phyloP scores from a whole-genome alignment of 768 basidiomycete species.

The Tricholoma furcatifolium region DNA sequence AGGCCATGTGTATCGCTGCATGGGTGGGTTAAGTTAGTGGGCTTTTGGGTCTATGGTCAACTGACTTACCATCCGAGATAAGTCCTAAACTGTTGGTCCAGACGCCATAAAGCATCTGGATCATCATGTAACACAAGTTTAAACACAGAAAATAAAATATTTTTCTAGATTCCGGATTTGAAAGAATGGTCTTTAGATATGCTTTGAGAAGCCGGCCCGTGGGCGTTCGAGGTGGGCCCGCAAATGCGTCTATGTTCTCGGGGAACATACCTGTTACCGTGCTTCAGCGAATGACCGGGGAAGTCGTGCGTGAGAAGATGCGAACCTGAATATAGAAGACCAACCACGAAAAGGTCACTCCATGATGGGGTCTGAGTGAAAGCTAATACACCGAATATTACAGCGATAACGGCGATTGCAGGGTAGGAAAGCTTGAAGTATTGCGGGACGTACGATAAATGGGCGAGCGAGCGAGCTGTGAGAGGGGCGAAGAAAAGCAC shows the following conservation, averaged over 20 bases:
- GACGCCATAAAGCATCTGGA: slow-evolving; percentile 96
- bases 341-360: slow-evolving; percentile 57
- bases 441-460: slow-evolving; percentile 51
- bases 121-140: slow-evolving; percentile 93
- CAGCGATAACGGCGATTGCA: slow-evolving; percentile 43
- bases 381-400: slow-evolving; percentile 55
- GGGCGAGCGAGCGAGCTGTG: slow-evolving; percentile 43
- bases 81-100: slow-evolving; percentile 97
- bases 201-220: slow-evolving; percentile 54
- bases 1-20: slow-evolving; percentile 98
- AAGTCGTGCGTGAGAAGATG: neutral
- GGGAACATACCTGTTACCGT: slow-evolving; percentile 50
- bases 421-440: slow-evolving; percentile 62
- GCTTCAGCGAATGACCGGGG: neutral
- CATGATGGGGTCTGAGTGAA: slow-evolving; percentile 62
- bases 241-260: slow-evolving; percentile 39
- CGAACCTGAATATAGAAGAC: slow-evolving; percentile 66
- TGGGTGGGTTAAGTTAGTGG: slow-evolving; percentile 2
- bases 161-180: slow-evolving; percentile 88
- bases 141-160: slow-evolving; percentile 97
- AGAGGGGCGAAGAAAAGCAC: slow-evolving; percentile 60
- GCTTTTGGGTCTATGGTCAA: neutral
- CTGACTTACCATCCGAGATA: slow-evolving; percentile 83
- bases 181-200: slow-evolving; percentile 88
- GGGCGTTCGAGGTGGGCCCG: slow-evolving; percentile 47